Conservation (phyloP, 192 early-diverging fungal species). For the Backusella liffmaniae region DNA sequence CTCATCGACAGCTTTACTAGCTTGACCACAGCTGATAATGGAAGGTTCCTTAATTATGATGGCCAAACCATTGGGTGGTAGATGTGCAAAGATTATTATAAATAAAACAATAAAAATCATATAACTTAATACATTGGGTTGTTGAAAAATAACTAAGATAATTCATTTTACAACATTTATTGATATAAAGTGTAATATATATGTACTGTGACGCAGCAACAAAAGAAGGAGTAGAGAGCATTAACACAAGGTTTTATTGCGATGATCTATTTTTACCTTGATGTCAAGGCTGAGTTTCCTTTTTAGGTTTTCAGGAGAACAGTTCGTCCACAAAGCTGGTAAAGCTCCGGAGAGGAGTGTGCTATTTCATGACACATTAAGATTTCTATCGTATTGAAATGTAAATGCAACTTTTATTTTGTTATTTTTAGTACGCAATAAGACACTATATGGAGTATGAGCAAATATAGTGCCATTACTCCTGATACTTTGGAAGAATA, state of each 20-base stretch:
- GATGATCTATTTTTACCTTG: background rate
- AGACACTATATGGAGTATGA: no score
- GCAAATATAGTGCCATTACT: no score
- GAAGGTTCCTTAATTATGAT: constrained; percentile 11
- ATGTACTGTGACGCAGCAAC: background rate
- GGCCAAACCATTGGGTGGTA: constrained; percentile 23
- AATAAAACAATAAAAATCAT: background rate
- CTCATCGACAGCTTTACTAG: background rate
- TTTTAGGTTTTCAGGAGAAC: background rate
- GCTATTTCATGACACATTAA: no score
- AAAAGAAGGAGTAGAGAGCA: background rate
- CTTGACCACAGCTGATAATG: constrained; percentile 1
- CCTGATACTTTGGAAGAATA: no score
- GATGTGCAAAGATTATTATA: background rate
- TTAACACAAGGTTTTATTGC: background rate
- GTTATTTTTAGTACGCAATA: no score
- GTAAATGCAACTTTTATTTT: no score
- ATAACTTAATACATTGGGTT: no score
- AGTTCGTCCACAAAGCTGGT: background rate
- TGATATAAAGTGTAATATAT: no score
- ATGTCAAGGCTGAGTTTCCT: background rate
- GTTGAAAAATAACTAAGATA: no score
- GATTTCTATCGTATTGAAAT: no score
- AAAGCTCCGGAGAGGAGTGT: background rate
- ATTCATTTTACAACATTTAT: no score